Evolutionary conservation across 2,329 filamentous ascomycete genomes (phyloP).

Genomic region (Salinomyces thailandicus): DNA sequence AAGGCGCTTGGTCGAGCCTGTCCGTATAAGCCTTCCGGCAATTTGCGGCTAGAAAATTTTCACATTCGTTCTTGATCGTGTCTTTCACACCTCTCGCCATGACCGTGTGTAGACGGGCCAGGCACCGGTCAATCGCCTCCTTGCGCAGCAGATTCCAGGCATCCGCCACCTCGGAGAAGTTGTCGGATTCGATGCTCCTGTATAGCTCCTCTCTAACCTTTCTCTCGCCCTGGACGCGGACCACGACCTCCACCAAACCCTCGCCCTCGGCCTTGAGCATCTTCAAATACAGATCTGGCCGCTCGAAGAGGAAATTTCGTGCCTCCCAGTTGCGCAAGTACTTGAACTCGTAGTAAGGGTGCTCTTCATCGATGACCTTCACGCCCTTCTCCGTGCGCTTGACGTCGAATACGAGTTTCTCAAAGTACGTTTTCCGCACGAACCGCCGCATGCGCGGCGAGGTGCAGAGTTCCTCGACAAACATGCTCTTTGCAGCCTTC

Average conservation of each 20-base stretch:
- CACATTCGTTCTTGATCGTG: constrained; percentile 82
- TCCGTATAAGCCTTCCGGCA: constrained; percentile 83
- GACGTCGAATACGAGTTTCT: constrained; percentile 74
- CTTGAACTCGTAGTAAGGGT: constrained; percentile 96
- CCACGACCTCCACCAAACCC: constrained; percentile 74
- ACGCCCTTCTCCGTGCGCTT: constrained; percentile 87
- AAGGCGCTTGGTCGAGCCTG: constrained; percentile 88
- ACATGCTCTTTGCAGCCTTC: constrained; percentile 72
- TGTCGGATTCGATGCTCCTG: constrained; percentile 82
- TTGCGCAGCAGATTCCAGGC: constrained; percentile 85
- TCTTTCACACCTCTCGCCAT: constrained; percentile 93
- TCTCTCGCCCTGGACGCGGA: constrained; percentile 64
- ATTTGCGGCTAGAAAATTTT: constrained; percentile 78
- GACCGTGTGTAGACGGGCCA: constrained; percentile 69
- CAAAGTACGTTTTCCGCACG: constrained; percentile 73
- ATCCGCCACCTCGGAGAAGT: constrained; percentile 88
- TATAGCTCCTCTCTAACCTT: constrained; percentile 69
- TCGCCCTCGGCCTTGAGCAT: constrained; percentile 98
- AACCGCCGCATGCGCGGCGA: constrained; percentile 84
- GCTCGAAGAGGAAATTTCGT: constrained; percentile 58
- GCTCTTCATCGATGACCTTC: constrained; percentile 84
- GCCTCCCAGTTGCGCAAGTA: constrained; percentile 78
- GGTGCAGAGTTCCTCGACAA: constrained; percentile 77
- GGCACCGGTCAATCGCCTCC: constrained; percentile 71
- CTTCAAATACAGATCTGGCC: constrained; percentile 83